Base-by-base conservation (phyloP, 1,139 yeast species). In the Suhomyces bokatorum region DNA sequence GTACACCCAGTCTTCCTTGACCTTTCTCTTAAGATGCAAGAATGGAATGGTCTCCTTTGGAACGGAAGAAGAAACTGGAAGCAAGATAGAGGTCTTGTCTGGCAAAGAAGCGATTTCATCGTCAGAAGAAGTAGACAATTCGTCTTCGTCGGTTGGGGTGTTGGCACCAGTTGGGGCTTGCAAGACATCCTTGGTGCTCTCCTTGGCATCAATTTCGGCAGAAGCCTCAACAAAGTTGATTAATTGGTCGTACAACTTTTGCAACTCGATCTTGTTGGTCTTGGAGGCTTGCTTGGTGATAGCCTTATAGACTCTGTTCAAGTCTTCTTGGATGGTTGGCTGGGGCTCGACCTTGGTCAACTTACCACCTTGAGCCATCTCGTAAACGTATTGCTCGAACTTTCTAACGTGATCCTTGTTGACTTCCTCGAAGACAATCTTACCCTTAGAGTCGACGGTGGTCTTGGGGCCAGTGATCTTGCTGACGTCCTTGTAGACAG, bases 381-480 rank as follows among this genome's bases (percentile, higher is more conserved):
- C 97, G 63, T 83, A 81, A 55, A 93, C 98, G 63, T 93, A 93
- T 66, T 91, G 95, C 71, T 95, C 97, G 54, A 93, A 81, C 67
- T 93, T 93, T 72, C 98, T 85, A 53, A 91, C 95, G 48, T 93
- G 80, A 39, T 93, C 89, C 69, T 96, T 87, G 64, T 89, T 84
- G 51, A 79, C 85, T 73, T 93, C 99, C 52, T 81, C 77, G 70
- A 89, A 93, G 48, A 77, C 77, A 61, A 93, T 80, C 64, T 83
- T 87, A 70, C 99, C 99, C 74, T 86, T 89, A 52, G 83, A 79
- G 60, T 88, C 95, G 57, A 93, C 85, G 43, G 81, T 76, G 42
- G 99, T 93, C 67, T 87, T 83, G 56, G 99, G 99, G 54, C 96
- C 97, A 45, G 97, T 88, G 63, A 97, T 97, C 63, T 84, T 85